These are phyloP conservation scores for Heliophila coronopifolia DNA, from an alignment of 441 rosid genomes.

Conservation along the genomic window DNA sequence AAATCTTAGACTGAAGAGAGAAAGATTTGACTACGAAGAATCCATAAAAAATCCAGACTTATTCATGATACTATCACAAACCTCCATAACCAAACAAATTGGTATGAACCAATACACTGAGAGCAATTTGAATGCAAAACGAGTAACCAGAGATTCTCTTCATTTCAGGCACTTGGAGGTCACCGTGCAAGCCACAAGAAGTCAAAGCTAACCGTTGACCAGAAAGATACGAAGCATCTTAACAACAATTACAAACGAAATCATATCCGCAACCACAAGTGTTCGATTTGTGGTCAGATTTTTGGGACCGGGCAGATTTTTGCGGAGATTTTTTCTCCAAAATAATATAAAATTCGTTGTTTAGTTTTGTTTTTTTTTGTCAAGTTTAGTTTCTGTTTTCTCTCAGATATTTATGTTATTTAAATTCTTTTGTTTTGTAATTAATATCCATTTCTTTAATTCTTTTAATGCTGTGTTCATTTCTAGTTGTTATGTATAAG, in stretches of 20 bases:
- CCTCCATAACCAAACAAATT: slow-evolving; percentile 7
- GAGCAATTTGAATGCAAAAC: slow-evolving; percentile 61
- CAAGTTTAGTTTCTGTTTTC: too few relatives aligned
- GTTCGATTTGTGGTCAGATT: slow-evolving; percentile 53
- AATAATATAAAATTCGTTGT: slow-evolving; percentile 31
- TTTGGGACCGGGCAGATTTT: slow-evolving; percentile 57
- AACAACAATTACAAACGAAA: slow-evolving; percentile 27
- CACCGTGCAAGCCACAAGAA: slow-evolving; percentile 68
- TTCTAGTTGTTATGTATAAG: background rate
- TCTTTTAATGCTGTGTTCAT: slow-evolving; percentile 6
- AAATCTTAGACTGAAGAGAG: slow-evolving; percentile 30
- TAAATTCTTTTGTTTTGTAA: slow-evolving; percentile 16
- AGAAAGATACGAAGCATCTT: slow-evolving; percentile 16
- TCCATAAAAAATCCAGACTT: slow-evolving; percentile 25
- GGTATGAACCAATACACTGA: background rate
- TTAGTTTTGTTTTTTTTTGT: too few relatives aligned
- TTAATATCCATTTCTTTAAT: slow-evolving; percentile 15
- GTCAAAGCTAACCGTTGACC: slow-evolving; percentile 24
- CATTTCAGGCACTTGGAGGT: slow-evolving; percentile 69
- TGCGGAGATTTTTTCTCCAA: slow-evolving; percentile 41
- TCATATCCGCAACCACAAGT: slow-evolving; percentile 40
- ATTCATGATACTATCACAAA: slow-evolving; percentile 26
- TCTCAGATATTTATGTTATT: background rate
- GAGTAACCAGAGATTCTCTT: slow-evolving; percentile 45
- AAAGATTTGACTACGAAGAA: slow-evolving; percentile 21